phyloP scores from a whole-genome alignment of 2,329 filamentous ascomycete species.

The Fusarium austroafricanum region DNA sequence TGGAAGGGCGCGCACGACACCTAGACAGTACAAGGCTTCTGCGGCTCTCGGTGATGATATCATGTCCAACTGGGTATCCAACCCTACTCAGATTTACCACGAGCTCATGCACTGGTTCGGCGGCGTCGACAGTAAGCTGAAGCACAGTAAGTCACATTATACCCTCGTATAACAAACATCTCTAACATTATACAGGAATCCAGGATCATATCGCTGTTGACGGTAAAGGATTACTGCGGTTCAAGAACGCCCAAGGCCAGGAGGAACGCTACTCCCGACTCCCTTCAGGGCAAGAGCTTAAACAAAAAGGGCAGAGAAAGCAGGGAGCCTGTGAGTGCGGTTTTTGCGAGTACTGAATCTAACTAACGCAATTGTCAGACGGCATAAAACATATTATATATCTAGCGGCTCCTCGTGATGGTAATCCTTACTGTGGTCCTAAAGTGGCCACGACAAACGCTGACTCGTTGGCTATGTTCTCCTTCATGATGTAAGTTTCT shows the following conservation, averaged over 20 bases:
- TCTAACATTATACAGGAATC: background rate
- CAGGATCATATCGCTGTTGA: background rate
- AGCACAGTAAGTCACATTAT: background rate
- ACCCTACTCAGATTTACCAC: constrained; percentile 8
- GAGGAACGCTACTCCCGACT: background rate
- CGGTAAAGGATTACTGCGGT: background rate
- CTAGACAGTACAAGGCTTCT: background rate
- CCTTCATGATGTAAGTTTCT: constrained; percentile 8
- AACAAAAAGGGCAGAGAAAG: background rate
- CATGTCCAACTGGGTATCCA: background rate
- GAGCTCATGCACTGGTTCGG: constrained; percentile 22
- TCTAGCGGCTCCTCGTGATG: background rate
- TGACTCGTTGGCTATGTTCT: constrained; percentile 8
- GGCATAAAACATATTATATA: background rate
- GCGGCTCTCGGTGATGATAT: background rate
- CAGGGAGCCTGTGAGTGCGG: constrained; percentile 1
- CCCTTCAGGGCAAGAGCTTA: background rate
- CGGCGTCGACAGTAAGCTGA: background rate
- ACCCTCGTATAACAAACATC: no score
- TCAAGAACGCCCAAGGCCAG: background rate
- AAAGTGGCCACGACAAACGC: constrained; percentile 2
- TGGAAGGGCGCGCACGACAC: background rate
- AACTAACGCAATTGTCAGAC: background rate
- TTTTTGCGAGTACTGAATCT: no score
- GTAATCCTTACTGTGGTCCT: background rate